Evolutionary conservation across 768 basidiomycete genomes (phyloP), one percentile per base, ranked within the genome.

Genomic region (Pleurotus citrinopileatus): DNA sequence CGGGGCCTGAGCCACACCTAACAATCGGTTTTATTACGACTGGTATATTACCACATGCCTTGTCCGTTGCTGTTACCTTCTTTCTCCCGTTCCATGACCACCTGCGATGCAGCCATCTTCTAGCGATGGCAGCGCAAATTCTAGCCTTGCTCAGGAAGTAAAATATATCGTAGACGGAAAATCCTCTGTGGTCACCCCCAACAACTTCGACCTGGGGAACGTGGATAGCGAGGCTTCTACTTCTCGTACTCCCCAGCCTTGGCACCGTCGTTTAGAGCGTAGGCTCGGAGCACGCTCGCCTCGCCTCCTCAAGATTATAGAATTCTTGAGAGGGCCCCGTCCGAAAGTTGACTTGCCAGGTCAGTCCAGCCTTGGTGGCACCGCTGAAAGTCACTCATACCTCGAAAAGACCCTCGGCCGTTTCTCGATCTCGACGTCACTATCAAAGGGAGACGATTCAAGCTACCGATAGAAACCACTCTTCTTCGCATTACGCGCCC

Each of bases 341-440:
- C 85, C 84, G 15, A 78, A 82, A 71, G 64, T 74, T 60, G 62
- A 80, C 70, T 61, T 81, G 67, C 63, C 74, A 73, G 67, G 79
- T 80, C 58, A 50, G 78, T 34, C 42, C 27, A 17, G 12, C 50
- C 20, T 12, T n/a, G n/a, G n/a, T n/a, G n/a, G n/a, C n/a, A n/a
- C n/a, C n/a, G n/a, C n/a, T n/a, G n/a, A n/a, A n/a, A n/a, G n/a
- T n/a, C n/a, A n/a, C n/a, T n/a, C n/a, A n/a, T n/a, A n/a, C n/a
- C n/a, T n/a, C n/a, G n/a, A n/a, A n/a, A n/a, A 87, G 87, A 75
- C 13, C 82, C 81, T 13, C 59, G 58, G 6, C 85, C 87, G 7
- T 70, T 82, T 32, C 72, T 89, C 19, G 74, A 83, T 63, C 69
- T 81, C 36, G 74, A 80, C 52, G 57, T 78, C 26, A 64, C 64